Conservation (phyloP, 148 eudicot genomes). For the Gaultheria prostrata region DNA sequence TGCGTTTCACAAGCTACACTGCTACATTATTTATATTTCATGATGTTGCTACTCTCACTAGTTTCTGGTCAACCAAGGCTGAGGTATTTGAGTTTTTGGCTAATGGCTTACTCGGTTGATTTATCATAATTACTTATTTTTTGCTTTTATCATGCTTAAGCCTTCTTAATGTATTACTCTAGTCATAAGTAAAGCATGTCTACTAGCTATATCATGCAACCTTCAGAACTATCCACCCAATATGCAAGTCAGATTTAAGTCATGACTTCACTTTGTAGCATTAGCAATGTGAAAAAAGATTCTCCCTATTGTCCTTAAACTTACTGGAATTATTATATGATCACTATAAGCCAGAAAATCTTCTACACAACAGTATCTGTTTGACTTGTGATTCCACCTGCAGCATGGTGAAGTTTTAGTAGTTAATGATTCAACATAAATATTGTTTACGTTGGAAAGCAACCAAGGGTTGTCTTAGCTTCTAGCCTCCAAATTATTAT, state of each 20-base stretch:
- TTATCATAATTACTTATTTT: background rate
- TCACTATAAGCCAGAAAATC: background rate
- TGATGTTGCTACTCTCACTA: background rate
- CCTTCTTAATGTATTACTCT: background rate
- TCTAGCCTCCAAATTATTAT: background rate
- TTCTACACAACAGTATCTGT: background rate
- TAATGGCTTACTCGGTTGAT: background rate
- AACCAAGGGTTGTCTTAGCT: background rate
- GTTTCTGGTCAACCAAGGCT: background rate
- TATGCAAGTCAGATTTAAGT: background rate
- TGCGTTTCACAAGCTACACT: background rate
- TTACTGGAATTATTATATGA: background rate
- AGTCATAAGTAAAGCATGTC: background rate
- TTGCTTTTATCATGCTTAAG: background rate
- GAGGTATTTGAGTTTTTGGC: background rate
- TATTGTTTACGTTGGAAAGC: background rate
- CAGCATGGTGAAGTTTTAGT: background rate
- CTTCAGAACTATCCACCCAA: slow-evolving; percentile 5
- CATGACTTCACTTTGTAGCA: background rate
- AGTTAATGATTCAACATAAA: background rate
- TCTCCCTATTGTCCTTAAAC: background rate
- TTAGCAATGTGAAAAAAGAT: background rate
- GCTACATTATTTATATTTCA: background rate
- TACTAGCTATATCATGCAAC: background rate
- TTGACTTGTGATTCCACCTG: background rate